Percentiles rank a stretch among this genome's conserved stretches.
phyloP scores from a whole-genome alignment of 495 filamentous ascomycete species.

The Hyaloscypha hepaticicola region DNA sequence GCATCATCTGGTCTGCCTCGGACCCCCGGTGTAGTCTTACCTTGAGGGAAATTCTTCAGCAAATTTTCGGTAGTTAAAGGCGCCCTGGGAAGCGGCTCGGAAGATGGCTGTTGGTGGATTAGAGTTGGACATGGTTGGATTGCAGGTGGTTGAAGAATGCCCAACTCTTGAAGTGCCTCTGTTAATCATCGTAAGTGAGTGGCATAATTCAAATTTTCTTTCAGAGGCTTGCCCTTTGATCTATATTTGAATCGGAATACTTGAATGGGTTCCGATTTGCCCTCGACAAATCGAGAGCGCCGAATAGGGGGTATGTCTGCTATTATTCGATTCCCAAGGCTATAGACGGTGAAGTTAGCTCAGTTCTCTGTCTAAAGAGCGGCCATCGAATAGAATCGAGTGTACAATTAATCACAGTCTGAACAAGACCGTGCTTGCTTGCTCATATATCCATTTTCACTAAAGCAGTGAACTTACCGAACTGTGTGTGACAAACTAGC shows the following conservation, averaged over 20 bases:
- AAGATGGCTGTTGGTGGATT: no score
- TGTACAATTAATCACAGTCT: background rate
- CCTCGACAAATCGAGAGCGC: background rate
- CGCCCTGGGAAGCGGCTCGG: no score
- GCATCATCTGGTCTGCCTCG: no score
- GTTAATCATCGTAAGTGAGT: background rate
- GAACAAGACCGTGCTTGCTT: background rate
- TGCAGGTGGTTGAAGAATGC: no score
- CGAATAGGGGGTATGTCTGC: background rate
- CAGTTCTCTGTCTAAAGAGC: no score
- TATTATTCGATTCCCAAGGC: background rate
- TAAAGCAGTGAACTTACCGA: background rate
- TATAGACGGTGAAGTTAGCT: background rate
- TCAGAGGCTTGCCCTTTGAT: background rate
- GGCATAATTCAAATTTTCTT: background rate
- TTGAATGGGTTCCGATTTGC: background rate
- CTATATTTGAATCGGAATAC: slow-evolving; percentile 3
- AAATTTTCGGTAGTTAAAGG: no score
- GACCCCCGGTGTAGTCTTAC: no score
- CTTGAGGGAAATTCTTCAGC: no score
- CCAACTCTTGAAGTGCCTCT: background rate
- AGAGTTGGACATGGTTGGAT: no score
- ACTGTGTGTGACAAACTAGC: background rate
- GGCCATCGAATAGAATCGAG: no score
- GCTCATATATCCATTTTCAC: background rate